A percentile compares a stretch with the other conserved stretches of the same genome.
Evolutionary conservation across 2,329 filamentous ascomycete genomes (phyloP).

Genomic region (Hortaea sp.): DNA sequence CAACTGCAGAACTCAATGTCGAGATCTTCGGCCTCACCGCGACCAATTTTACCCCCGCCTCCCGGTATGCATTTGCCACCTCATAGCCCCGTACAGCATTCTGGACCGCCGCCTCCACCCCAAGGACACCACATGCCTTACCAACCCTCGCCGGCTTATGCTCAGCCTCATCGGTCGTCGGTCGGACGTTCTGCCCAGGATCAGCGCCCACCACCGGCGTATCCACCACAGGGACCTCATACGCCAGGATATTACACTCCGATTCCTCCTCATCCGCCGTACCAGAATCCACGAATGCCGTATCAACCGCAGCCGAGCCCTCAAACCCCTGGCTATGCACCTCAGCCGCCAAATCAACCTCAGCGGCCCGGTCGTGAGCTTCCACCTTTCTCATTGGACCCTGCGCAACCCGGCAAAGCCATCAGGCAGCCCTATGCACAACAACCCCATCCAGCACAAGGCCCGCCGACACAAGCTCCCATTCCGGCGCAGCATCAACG

Average conservation of each 20-base stretch:
- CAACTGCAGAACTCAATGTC: slow-evolving; percentile 23
- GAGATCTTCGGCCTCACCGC: slow-evolving; percentile 25
- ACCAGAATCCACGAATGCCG: slow-evolving; percentile 18
- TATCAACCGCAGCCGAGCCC: slow-evolving; percentile 9
- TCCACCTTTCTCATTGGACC: slow-evolving; percentile 35
- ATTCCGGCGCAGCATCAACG: not conserved
- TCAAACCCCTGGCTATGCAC: slow-evolving; percentile 6
- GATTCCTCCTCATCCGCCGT: slow-evolving; percentile 20
- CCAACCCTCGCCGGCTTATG: slow-evolving; percentile 15
- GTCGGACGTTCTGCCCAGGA: not conserved
- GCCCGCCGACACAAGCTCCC: slow-evolving; percentile 2
- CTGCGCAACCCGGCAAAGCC: slow-evolving; percentile 27
- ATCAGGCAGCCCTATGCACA: slow-evolving; percentile 9
- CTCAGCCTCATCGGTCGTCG: slow-evolving; percentile 8
- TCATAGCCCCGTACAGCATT: slow-evolving; percentile 17
- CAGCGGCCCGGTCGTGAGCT: slow-evolving; percentile 36
- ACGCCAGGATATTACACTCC: not conserved
- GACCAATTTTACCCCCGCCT: slow-evolving; percentile 28
- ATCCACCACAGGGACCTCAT: slow-evolving; percentile 4
- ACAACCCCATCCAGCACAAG: slow-evolving; percentile 7
- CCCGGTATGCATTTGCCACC: slow-evolving; percentile 25
- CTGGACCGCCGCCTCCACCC: slow-evolving; percentile 21
- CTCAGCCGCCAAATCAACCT: slow-evolving; percentile 21
- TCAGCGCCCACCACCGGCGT: not conserved
- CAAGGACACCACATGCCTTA: slow-evolving; percentile 10